These are phyloP conservation scores for Cichorium intybus DNA, from an alignment of 140 eudicot genomes.

Conservation along the genomic window DNA sequence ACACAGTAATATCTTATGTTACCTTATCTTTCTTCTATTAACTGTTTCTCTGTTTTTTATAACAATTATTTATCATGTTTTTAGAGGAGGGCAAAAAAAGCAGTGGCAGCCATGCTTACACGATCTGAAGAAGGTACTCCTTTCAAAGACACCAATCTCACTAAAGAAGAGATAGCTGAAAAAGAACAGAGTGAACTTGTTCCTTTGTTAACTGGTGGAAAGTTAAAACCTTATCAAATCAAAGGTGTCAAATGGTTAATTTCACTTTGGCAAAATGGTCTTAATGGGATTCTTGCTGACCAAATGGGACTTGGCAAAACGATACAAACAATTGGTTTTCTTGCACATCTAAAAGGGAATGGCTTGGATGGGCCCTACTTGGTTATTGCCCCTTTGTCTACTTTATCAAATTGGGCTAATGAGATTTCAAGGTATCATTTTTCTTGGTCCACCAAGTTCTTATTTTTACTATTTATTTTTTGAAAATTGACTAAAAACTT, in stretches of 20 bases:
- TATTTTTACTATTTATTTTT: not conserved
- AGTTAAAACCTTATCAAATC: constrained; percentile 76
- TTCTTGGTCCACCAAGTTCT: not conserved
- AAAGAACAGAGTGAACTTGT: constrained; percentile 87
- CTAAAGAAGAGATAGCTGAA: constrained; percentile 60
- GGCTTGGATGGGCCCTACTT: constrained; percentile 95
- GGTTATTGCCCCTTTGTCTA: constrained; percentile 94
- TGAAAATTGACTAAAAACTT: not conserved
- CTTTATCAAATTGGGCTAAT: constrained; percentile 93
- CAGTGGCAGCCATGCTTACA: constrained; percentile 94
- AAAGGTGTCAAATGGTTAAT: constrained; percentile 99
- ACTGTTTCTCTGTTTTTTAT: not conserved
- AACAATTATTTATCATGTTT: not conserved
- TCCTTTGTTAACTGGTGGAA: constrained; percentile 90
- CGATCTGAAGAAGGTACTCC: constrained; percentile 56
- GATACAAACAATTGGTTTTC: constrained; percentile 92
- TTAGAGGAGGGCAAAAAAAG: constrained; percentile 90
- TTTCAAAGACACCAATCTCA: constrained; percentile 47
- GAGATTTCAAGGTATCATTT: constrained; percentile 66
- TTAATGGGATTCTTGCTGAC: constrained; percentile 96
- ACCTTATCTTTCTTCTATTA: not conserved
- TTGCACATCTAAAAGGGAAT: constrained; percentile 91
- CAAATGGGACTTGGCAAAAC: constrained; percentile 99
- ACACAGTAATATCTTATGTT: constrained; percentile 39
- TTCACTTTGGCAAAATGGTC: constrained; percentile 96